Base-by-base conservation (phyloP, 495 filamentous ascomycete genomes). In the Jackrogersella minutella region DNA sequence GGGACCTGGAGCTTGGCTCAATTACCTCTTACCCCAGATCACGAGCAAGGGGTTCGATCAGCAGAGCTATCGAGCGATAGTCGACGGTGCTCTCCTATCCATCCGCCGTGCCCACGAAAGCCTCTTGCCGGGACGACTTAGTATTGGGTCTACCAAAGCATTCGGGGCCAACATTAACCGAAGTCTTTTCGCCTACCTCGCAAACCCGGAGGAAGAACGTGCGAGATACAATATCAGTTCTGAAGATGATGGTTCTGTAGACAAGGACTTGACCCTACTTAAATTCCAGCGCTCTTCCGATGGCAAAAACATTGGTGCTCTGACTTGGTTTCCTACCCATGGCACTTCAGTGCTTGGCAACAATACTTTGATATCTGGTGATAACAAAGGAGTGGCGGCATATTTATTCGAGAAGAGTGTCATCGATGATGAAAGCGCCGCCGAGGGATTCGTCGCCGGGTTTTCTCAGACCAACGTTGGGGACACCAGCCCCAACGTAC, bases 361-460 rank as follows among this genome's bases (percentile, higher is more conserved):
- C 76, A 97, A 99, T 73, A 97, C 92, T 5, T 78, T 97, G 10
- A 87, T 97, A 41, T 88, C 93, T 3, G 95, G 93, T 8, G 94
- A 99, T 74, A 99, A 99, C 75, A 99, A 99, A 77, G 94, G 94
- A 11, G 93, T 97, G 3, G 95, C 94, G 16, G 93, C 94, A 1
- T 87, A 88, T 66, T 77, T 95, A 5, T 91, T 97, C 58, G 94
- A 99, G 73, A 84, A 91, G 68, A 89, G 85, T 43, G 82, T 90
- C 9, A 67, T 74, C 2, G 75, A 71, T 5, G 80, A 85, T 7
- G 66, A 74, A 0, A 74, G 79, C 9, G 86, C 86, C 30, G 83
- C 87, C 0, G 85, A 88, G 19, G 84, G 82, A n/a, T 96, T 93
- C 64, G 90, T 99, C 14, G 92, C 96, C 1, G 94, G 93, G 9